Conservation (phyloP, 345 rosid species). For the Hibiscus syriacus region DNA sequence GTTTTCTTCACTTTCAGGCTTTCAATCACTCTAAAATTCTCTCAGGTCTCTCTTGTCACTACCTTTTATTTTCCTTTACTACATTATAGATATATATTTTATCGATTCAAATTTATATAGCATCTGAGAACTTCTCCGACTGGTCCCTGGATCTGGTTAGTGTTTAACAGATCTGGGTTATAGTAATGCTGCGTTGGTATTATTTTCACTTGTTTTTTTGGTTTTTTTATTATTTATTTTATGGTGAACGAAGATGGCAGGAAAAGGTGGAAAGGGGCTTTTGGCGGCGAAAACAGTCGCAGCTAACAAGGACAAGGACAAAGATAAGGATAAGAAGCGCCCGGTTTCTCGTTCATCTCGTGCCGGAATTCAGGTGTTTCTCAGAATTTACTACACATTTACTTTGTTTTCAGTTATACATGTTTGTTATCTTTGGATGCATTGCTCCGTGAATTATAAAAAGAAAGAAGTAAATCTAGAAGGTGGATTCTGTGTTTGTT, state of each 20-base stretch:
- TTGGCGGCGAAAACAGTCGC: slow-evolving; percentile 60
- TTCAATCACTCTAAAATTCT: neutral
- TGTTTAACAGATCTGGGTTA: neutral
- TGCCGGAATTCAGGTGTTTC: slow-evolving; percentile 82
- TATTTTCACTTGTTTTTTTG: neutral
- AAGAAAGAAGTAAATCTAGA: neutral
- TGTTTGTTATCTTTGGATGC: neutral
- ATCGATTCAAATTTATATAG: neutral
- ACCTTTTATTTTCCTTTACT: neutral
- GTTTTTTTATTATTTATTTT: no score
- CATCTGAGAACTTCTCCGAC: neutral
- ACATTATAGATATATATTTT: neutral
- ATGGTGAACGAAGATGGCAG: slow-evolving; percentile 52
- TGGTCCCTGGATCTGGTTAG: slow-evolving; percentile 7
- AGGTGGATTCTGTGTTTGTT: neutral
- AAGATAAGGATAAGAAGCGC: slow-evolving; percentile 90
- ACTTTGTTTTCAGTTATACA: neutral
- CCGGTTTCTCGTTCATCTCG: slow-evolving; percentile 83
- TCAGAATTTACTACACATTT: neutral
- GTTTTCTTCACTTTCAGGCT: neutral
- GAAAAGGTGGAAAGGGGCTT: slow-evolving; percentile 70
- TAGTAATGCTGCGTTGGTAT: neutral
- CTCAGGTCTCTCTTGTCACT: slow-evolving; percentile 13
- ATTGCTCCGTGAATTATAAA: neutral
- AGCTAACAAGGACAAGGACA: slow-evolving; percentile 76